Percentiles rank a stretch among this genome's conserved stretches.
Evolutionary conservation across 768 basidiomycete genomes (phyloP).

Genomic region (Boletus rubropictus): DNA sequence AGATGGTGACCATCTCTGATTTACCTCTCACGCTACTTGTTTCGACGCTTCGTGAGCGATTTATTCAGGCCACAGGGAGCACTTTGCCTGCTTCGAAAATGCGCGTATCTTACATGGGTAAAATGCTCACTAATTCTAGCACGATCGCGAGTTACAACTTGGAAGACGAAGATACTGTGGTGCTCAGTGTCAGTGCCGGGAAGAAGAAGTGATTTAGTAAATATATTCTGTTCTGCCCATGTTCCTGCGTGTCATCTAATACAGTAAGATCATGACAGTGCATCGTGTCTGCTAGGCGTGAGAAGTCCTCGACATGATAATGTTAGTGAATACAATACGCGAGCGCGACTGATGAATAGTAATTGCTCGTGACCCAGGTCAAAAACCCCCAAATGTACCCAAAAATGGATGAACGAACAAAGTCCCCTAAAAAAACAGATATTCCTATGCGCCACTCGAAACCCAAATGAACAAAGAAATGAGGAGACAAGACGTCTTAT

Average conservation of each 20-base stretch:
- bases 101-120: slow-evolving; percentile 70
- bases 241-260: slow-evolving; percentile 7
- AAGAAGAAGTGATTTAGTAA: slow-evolving; percentile 56
- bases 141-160: slow-evolving; percentile 85
- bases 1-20: slow-evolving; percentile 69
- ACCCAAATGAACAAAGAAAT: slow-evolving; percentile 14
- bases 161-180: slow-evolving; percentile 83
- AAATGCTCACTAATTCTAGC: slow-evolving; percentile 82
- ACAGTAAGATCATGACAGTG: slow-evolving; percentile 12
- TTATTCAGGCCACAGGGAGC: slow-evolving; percentile 72
- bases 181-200: slow-evolving; percentile 67
- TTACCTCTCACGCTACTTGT: slow-evolving; percentile 80
- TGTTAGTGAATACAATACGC: slow-evolving; percentile 16
- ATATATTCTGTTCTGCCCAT: not conserved
- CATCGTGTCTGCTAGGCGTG: slow-evolving; percentile 6
- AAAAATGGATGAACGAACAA: not conserved
- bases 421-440: slow-evolving; percentile 3
- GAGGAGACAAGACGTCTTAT: not conserved
- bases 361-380: not conserved
- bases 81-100: slow-evolving; percentile 77
- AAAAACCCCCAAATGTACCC: slow-evolving; percentile 10
- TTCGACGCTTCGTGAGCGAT: slow-evolving; percentile 85
- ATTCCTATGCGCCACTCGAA: slow-evolving; percentile 11
- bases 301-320: slow-evolving; percentile 11
- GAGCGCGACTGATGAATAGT: slow-evolving; percentile 15